phyloP scores from a whole-genome alignment of 768 basidiomycete species.

The Cytidiella melzeri region DNA sequence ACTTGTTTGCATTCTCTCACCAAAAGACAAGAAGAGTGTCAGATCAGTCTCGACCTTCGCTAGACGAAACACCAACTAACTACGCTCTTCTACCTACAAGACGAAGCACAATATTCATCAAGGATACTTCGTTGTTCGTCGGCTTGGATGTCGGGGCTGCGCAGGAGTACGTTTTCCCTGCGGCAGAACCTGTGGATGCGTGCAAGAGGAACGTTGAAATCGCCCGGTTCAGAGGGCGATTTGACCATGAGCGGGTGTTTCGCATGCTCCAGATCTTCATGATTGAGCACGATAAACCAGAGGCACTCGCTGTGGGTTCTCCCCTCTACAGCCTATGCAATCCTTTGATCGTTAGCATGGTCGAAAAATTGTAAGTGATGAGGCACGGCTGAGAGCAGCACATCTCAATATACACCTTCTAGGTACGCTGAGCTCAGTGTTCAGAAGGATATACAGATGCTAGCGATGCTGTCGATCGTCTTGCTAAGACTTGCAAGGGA shows the following conservation, averaged over 20 bases:
- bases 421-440: constrained; percentile 40
- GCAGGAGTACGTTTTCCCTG: constrained; percentile 50
- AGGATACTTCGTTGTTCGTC: constrained; percentile 41
- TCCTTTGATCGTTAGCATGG: constrained; percentile 18
- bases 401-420: constrained; percentile 1
- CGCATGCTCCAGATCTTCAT: constrained; percentile 48
- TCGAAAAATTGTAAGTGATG: constrained; percentile 23
- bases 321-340: constrained; percentile 5
- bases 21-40: constrained; percentile 22
- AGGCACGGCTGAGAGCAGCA: neutral
- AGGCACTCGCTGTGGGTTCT: neutral
- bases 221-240: constrained; percentile 54
- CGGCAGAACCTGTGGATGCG: constrained; percentile 33
- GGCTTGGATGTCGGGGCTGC: constrained; percentile 54
- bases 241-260: constrained; percentile 69
- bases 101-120: constrained; percentile 56
- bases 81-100: constrained; percentile 39
- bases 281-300: constrained; percentile 11
- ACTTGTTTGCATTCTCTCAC: constrained; percentile 57
- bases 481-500: constrained; percentile 34
- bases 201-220: constrained; percentile 56
- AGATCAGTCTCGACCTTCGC: constrained; percentile 31
- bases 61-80: constrained; percentile 34
- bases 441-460: constrained; percentile 70
- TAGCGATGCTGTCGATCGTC: constrained; percentile 71